Evolutionary conservation across 1,284 basidiomycete species (phyloP).

Genomic region (Sanghuangporus weigelae): DNA sequence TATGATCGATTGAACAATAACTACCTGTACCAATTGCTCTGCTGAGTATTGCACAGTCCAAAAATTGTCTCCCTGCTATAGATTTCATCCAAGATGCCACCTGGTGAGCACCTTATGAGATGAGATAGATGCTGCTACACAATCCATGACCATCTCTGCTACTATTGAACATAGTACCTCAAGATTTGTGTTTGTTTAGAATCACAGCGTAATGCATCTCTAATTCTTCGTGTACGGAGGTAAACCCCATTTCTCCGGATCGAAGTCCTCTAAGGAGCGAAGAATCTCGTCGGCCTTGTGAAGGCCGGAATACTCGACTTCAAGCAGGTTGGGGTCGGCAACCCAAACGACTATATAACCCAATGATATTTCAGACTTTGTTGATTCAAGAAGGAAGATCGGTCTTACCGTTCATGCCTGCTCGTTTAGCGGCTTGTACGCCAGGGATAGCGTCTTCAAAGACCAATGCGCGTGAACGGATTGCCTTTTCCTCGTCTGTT

Average conservation of each 20-base stretch:
- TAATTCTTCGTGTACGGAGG: conserved; percentile 42
- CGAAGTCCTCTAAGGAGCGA: conserved; percentile 58
- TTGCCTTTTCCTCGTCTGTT: conserved; percentile 35
- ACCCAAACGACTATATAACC: conserved; percentile 62
- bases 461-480: conserved; percentile 59
- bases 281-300: conserved; percentile 52
- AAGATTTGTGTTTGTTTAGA: background rate
- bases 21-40: no score
- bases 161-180: background rate
- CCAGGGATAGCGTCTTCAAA: conserved; percentile 75
- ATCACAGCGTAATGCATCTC: background rate
- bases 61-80: no score
- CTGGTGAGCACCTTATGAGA: no score
- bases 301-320: conserved; percentile 38
- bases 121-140: no score
- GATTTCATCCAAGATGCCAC: no score
- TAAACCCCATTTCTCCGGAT: conserved; percentile 71
- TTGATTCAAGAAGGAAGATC: background rate
- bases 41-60: no score
- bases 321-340: conserved; percentile 62
- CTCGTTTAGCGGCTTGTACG: conserved; percentile 68
- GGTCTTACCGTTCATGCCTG: conserved; percentile 72
- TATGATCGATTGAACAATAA: background rate
- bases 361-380: conserved; percentile 4
- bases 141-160: no score